Base-by-base conservation (phyloP, 2,329 filamentous ascomycete species). In the Verticillium isaacii region DNA sequence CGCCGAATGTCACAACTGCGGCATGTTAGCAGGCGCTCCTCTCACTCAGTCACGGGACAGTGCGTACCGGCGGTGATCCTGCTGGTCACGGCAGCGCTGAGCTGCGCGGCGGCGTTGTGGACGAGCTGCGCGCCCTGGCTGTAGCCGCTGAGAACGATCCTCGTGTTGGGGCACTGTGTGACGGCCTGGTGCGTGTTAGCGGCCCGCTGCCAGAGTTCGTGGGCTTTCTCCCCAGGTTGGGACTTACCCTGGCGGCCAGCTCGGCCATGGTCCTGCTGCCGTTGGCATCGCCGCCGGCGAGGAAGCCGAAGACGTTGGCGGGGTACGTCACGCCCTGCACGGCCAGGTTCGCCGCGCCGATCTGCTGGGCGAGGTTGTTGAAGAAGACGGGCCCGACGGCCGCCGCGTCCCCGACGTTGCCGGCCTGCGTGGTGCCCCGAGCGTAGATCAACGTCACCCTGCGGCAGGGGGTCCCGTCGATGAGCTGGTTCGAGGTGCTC, bases 321-420 rank as follows among this genome's bases (percentile, higher is more conserved):
- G 77, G 71, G 66, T 86, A 86, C 37, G 80, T 73, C 23, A 86
- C 79, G 58, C 83, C 84, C 70, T 86, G 84, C 11, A 84, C 76
- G 2, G 78, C 79, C 12, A 85, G 68, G 60, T 78, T 77, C 50
- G 71, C 72, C 6, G 70, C 72, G 19, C 78, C 80, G 62, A 84
- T 70, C 59, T 71, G 68, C 5, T 68, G 56, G 11, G 73, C 74
- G 1, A 86, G 68, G 2, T 78, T 77, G 39, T 77, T 71, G 63
- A 82, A 80, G 65, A 85, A 80, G 1, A 80, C 77, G 2, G 82
- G 82, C 1, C 83, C 83, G 32, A 65, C 63, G 32, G 63, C 63
- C 2, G 78, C 75, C 5, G 79, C 63, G 29, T 67, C 68, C 25
- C 84, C 84, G 58, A 86, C 79, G 66, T 83, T 85, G 50, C 82